Base-by-base conservation (phyloP, 2,329 filamentous ascomycete species). In the Chaetomiaceae sp. region DNA sequence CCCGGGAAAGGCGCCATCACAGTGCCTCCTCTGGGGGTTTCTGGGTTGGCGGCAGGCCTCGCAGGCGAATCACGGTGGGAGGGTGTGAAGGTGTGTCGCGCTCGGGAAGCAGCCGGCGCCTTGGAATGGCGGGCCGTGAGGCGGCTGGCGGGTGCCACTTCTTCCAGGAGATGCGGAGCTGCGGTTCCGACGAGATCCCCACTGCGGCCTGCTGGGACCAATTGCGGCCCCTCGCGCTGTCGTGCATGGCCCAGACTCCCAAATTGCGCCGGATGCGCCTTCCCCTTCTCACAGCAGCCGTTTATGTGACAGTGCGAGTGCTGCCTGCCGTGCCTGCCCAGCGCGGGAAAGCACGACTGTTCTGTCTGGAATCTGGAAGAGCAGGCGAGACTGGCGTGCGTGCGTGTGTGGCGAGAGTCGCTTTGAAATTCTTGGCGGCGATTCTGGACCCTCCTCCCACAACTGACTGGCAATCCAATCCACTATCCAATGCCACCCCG, bases 91-190 rank as follows among this genome's bases (percentile, higher is more conserved):
- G 38, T 33, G 19, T 39, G 22, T 17, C 39, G 37, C 19, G 30
- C 20, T 53, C 38, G 49, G 49, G 36, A 34, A 27, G 34, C 38
- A 40, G 46, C 42, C 42, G 51, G 47, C n/a, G 42, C 32, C 47
- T 48, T 49, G 54, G 57, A 58, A 60, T 50, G 39, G 56, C 57
- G 57, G 57, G 49, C 57, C 57, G 57, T 30, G 44, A 59, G 53
- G 55, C 55, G 55, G 54, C 54, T 50, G 49, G 49, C 42, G 51
- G 55, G 55, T 42, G 51, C 52, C 56, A 54, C 49, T 58, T 47
- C 27, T 46, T 55, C 50, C 55, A 58, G 57, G 57, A 55, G 57
- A 58, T 53, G 56, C 57, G 57, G 57, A 58, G 55, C 49, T 40
- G 54, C 50, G 42, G 44, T 60, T 57, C 57, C 57, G 55, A 51